Evolutionary conservation across 2,329 filamentous ascomycete species (phyloP).

Genomic region (Monilinia vaccinii-corymbosi): DNA sequence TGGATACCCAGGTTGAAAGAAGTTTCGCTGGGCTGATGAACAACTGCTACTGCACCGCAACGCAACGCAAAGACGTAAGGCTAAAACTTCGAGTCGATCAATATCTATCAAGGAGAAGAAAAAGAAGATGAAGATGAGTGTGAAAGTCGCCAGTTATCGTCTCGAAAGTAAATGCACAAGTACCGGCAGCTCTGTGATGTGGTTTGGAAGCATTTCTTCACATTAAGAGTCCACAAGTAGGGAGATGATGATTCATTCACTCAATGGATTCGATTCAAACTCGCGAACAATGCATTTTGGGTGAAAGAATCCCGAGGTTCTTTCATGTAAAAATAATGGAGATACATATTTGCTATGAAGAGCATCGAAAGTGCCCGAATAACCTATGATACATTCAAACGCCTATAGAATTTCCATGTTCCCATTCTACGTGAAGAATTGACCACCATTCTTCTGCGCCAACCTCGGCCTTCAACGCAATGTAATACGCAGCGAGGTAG

Average conservation of each 20-base stretch:
- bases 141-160: conserved; percentile 1
- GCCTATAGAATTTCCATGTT: neutral
- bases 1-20: neutral
- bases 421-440: neutral
- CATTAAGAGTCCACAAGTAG: neutral
- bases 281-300: neutral
- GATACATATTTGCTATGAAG: neutral
- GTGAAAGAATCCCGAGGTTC: neutral
- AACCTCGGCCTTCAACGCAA: neutral
- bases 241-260: neutral
- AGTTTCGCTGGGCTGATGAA: conserved; percentile 1
- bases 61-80: neutral
- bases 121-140: neutral
- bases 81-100: no score
- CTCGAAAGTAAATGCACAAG: neutral
- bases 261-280: neutral
- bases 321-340: neutral
- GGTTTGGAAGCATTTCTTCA: neutral
- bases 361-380: neutral
- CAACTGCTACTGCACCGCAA: neutral
- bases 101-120: neutral
- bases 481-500: neutral
- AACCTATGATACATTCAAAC: neutral
- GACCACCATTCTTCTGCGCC: neutral
- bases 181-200: no score